phyloP scores from a whole-genome alignment of 495 filamentous ascomycete species.

The Achaetomiella virescens region DNA sequence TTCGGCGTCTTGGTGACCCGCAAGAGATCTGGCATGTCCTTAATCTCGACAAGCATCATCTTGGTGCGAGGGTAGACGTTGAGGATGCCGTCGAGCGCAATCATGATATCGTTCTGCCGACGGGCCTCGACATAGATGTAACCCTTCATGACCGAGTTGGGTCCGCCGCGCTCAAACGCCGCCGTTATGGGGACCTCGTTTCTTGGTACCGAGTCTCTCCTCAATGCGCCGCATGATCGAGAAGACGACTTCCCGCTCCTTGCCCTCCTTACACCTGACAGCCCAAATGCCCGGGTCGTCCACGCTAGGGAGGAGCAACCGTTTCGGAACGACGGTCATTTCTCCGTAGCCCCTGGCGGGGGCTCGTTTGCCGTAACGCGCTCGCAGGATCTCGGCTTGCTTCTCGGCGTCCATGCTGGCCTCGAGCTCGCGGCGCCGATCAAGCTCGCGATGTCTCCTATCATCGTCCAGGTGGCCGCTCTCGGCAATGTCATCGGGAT shows the following conservation, averaged over 20 bases:
- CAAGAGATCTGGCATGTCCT: conserved; percentile 96
- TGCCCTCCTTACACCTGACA: conserved; percentile 85
- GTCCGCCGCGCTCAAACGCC: conserved; percentile 80
- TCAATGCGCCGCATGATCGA: conserved; percentile 81
- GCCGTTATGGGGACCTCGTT: conserved; percentile 73
- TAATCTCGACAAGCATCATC: conserved; percentile 82
- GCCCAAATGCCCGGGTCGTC: conserved; percentile 96
- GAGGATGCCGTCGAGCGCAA: conserved; percentile 71
- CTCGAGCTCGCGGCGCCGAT: conserved; percentile 80
- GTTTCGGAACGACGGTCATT: conserved; percentile 70
- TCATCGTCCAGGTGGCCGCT: conserved; percentile 79
- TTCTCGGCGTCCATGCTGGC: conserved; percentile 87
- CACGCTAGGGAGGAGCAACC: conserved; percentile 84
- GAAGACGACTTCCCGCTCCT: conserved; percentile 85
- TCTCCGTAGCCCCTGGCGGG: conserved; percentile 45
- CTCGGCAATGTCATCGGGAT: conserved; percentile 83
- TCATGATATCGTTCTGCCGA: conserved; percentile 75
- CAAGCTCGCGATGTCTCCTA: conserved; percentile 86
- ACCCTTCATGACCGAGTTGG: conserved; percentile 69
- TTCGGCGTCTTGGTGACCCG: conserved; percentile 77
- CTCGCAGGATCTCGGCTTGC: conserved; percentile 75
- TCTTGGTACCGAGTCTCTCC: conserved; percentile 64
- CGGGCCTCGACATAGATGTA: conserved; percentile 93
- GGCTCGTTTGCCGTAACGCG: conserved; percentile 65
- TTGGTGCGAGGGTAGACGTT: conserved; percentile 77